Base-by-base conservation (phyloP, 441 rosid species). In the Populus trichocarpa region DNA sequence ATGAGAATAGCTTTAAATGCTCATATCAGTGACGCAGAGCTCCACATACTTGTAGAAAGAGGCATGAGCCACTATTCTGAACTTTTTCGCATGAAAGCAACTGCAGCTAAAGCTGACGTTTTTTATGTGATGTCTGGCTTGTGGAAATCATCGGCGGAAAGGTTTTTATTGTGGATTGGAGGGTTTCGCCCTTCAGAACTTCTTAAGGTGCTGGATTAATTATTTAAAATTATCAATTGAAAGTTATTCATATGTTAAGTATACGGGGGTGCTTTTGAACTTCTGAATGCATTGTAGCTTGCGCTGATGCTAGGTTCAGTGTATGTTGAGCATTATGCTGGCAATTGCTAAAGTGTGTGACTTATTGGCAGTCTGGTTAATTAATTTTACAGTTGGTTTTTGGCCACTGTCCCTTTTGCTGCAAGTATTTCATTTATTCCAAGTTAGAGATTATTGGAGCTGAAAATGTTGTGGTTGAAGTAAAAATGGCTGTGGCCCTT, bases 161-260 rank as follows among this genome's bases (percentile, higher is more conserved):
- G 32, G 32, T 30, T 30, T 30, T 30, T 30, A 3, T 30, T 30
- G 32, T 30, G 32, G 32, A 30, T 96, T 96, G 98, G 98, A 4
- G 98, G 98, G 28, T 94, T 93, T 74, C 94, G 98, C 23, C 99
- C 99, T 16, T 93, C 98, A 5, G 97, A 92, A 79, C 88, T 92
- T 81, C 87, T 92, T 84, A 89, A 91, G 95, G 99, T 94, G 75
- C 65, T 90, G 83, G 23, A 33, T 65, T 3, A 6, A 14, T 69
- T 33, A 13, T 32, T 69, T n/a, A 35, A 26, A 53, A 18, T 18
- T 2, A 53, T 53, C 9, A 53, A 2, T 18, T 53, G 61, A 53
- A 53, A 1, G 61, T 53, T 53, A 50, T 53, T 53, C n/a, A 53
- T 53, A 5, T 53, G 22, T 53, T 53, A 16, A 50, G 2, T 40